Base-by-base conservation (phyloP, 306 rosid genomes). In the Cicer bijugum region DNA sequence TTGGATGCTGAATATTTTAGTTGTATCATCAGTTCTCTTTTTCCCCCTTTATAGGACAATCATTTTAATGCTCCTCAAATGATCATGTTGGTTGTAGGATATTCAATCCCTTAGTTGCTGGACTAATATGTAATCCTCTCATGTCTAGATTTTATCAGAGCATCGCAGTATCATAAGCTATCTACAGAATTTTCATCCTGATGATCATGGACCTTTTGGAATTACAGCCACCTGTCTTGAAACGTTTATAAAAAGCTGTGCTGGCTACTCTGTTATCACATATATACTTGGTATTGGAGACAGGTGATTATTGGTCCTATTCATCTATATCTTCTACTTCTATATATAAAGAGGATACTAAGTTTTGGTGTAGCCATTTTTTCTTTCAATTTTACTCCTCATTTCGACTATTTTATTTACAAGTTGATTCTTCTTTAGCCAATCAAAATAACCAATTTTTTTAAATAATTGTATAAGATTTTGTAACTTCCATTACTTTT, bases 221-320 rank as follows among this genome's bases (percentile, higher is more conserved):
- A 85, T 94, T 73, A 91, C 97, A 65, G 95, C 96, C 61, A 82
- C 87, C 75, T 94, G 99, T 82, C 97, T 94, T 59, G 99, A 94
- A 90, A 91, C 99, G 33, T 94, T 94, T 72, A 91, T 91, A 75
- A 94, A 94, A 83, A 94, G 99, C 77, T 94, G 99, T 63, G 97
- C 99, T 85, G 99, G 99, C 73, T 94, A 94, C 86, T 94, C 99
- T 12, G 99, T 94, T 39, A 94, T 94, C 80, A 94, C 99, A n/a
- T 94, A 94, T 79, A 90, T 94, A 83, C 89, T 91, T 82, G 99
- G 99, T 70, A 88, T 94, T 67, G 99, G 99, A 75, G 99, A 94
- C 92, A 94, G 99, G 99, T 94, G 80, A 86, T 62, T 16, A 43
- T 70, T 66, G 20, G 72, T 51, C 72, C 72, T 55, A 20, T 75